phyloP scores from a whole-genome alignment of 176 grass and related monocot species.

The Metroxylon sagu region DNA sequence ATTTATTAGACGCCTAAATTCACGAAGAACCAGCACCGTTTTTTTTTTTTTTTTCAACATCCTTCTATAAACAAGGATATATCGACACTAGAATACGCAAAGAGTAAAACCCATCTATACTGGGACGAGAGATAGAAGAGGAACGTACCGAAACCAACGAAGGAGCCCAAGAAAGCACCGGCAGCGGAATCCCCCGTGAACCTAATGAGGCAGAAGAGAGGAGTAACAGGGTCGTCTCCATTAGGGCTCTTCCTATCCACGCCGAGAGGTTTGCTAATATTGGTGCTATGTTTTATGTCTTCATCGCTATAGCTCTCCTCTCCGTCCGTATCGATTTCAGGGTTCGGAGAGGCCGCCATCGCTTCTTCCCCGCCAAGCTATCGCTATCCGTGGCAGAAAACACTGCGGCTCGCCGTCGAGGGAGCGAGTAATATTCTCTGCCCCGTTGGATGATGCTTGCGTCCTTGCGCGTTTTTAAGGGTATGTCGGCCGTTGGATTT shows the following conservation, averaged over 20 bases:
- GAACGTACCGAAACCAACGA: slow-evolving; percentile 10
- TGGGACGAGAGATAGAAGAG: neutral
- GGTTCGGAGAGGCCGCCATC: slow-evolving; percentile 40
- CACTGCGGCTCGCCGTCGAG: no score
- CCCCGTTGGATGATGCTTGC: no score
- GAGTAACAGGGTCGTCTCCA: neutral
- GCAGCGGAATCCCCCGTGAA: slow-evolving; percentile 11
- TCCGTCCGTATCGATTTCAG: slow-evolving; percentile 37
- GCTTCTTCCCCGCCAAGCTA: neutral
- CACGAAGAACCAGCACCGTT: no score
- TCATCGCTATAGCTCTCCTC: slow-evolving; percentile 20
- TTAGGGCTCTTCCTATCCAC: neutral
- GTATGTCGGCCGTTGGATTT: no score
- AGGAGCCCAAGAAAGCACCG: slow-evolving; percentile 12
- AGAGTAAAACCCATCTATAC: no score
- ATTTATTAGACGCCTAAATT: no score
- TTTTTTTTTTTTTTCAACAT: no score
- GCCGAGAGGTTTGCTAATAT: no score
- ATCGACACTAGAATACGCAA: no score
- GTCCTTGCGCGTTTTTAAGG: no score
- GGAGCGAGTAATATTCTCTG: no score
- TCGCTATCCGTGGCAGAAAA: neutral
- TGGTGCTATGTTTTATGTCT: neutral
- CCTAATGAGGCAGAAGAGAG: slow-evolving; percentile 1
- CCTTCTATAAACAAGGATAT: no score